Evolutionary conservation across 805 yeast species (phyloP).

Genomic region (Pichia insulana): DNA sequence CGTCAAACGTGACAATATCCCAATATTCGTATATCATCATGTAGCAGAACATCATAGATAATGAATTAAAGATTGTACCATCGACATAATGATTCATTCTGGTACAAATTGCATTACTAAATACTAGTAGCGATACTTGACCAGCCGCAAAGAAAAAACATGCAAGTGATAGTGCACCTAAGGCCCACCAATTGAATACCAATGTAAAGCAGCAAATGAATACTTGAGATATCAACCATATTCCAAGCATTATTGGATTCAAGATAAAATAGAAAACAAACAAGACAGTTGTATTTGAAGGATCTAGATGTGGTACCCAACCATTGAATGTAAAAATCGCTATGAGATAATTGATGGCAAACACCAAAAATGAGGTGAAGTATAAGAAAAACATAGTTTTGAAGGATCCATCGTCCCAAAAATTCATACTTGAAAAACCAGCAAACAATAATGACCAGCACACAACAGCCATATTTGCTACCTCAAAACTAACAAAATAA

Average conservation of each 20-base stretch:
- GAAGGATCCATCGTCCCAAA: slow-evolving; percentile 91
- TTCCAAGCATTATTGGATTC: slow-evolving; percentile 56
- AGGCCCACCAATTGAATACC: slow-evolving; percentile 69
- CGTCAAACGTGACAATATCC: slow-evolving; percentile 94
- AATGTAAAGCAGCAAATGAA: slow-evolving; percentile 59
- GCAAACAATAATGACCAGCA: slow-evolving; percentile 62
- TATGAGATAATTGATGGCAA: slow-evolving; percentile 56
- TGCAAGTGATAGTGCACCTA: slow-evolving; percentile 73
- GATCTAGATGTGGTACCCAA: slow-evolving; percentile 43
- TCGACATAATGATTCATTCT: slow-evolving; percentile 80
- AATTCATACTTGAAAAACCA: slow-evolving; percentile 76
- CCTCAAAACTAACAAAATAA: slow-evolving; percentile 75
- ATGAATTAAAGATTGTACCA: slow-evolving; percentile 77
- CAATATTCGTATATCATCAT: slow-evolving; percentile 97
- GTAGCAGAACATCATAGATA: slow-evolving; percentile 69
- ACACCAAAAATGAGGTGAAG: slow-evolving; percentile 44
- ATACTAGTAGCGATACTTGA: slow-evolving; percentile 66
- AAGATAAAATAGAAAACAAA: slow-evolving; percentile 63
- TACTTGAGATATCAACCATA: slow-evolving; percentile 61
- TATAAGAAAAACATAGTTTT: slow-evolving; percentile 53
- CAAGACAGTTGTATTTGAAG: slow-evolving; percentile 52
- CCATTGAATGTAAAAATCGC: slow-evolving; percentile 66
- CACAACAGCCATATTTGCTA: slow-evolving; percentile 63
- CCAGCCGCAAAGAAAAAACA: slow-evolving; percentile 69
- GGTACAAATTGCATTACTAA: slow-evolving; percentile 58